phyloP scores from a whole-genome alignment of 257 asterid species.

The Solanum peruvianum region DNA sequence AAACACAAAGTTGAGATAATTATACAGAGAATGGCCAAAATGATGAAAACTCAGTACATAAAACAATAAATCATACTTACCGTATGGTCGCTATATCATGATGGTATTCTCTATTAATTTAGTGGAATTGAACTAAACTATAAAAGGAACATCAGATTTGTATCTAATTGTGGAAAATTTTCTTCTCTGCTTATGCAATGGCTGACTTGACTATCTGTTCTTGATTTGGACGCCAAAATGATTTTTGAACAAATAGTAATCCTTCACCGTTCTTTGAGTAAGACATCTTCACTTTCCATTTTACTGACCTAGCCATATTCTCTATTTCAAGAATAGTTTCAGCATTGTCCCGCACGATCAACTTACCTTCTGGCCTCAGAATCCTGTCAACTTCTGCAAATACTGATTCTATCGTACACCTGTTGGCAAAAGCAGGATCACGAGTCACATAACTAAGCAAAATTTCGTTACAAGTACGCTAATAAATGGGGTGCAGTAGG shows the following conservation, averaged over 20 bases:
- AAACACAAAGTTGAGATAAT: background rate
- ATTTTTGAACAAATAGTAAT: slow-evolving; percentile 8
- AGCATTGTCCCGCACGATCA: slow-evolving; percentile 8
- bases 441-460: background rate
- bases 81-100: background rate
- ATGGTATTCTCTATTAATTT: background rate
- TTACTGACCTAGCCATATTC: slow-evolving; percentile 1
- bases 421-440: background rate
- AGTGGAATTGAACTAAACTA: background rate
- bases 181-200: background rate
- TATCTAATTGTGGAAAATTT: background rate
- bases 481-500: background rate
- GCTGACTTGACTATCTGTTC: slow-evolving; percentile 3
- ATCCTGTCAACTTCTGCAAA: slow-evolving; percentile 12
- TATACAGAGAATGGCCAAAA: background rate
- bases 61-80: background rate
- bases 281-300: slow-evolving; percentile 4
- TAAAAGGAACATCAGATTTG: background rate
- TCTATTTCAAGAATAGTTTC: slow-evolving; percentile 5
- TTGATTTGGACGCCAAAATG: slow-evolving; percentile 6
- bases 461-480: background rate
- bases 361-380: slow-evolving; percentile 10
- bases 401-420: background rate
- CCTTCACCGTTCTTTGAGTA: slow-evolving; percentile 9
- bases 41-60: background rate